Conservation (phyloP, 306 rosid species). For the Urtica urens region DNA sequence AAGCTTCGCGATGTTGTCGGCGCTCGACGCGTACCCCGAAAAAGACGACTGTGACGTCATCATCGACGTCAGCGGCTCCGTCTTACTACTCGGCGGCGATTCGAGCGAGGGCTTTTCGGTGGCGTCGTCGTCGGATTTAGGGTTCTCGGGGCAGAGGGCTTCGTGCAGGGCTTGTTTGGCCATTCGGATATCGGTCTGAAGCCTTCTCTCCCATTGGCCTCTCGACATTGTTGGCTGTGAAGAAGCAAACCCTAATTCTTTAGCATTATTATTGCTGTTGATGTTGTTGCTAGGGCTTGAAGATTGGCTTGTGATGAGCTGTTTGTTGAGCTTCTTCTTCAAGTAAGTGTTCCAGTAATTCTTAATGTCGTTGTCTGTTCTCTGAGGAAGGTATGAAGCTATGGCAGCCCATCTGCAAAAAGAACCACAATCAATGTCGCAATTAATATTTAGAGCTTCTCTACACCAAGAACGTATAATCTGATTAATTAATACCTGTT, state of each 20-base stretch:
- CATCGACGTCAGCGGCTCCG: background rate
- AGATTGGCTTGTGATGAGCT: conserved; percentile 22
- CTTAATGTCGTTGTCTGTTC: conserved; percentile 93
- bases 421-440: conserved; percentile 13
- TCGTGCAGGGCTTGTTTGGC: conserved; percentile 73
- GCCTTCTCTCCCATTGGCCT: conserved; percentile 98
- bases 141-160: conserved; percentile 50
- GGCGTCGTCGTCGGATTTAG: background rate
- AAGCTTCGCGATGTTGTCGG: conserved; percentile 38
- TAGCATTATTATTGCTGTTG: background rate
- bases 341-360: conserved; percentile 93
- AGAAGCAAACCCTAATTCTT: conserved; percentile 22
- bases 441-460: background rate
- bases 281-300: no score
- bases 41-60: background rate
- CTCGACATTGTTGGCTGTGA: conserved; percentile 43
- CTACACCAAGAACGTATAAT: background rate
- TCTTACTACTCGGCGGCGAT: background rate
- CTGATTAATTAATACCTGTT: conserved; percentile 44
- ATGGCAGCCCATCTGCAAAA: conserved; percentile 89
- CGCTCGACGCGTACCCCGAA: conserved; percentile 38
- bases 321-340: conserved; percentile 64
- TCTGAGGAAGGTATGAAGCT: conserved; percentile 92
- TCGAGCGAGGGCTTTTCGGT: conserved; percentile 16
- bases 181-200: conserved; percentile 70